phyloP scores from a whole-genome alignment of 495 filamentous ascomycete genomes.

The Xylaria castorea region DNA sequence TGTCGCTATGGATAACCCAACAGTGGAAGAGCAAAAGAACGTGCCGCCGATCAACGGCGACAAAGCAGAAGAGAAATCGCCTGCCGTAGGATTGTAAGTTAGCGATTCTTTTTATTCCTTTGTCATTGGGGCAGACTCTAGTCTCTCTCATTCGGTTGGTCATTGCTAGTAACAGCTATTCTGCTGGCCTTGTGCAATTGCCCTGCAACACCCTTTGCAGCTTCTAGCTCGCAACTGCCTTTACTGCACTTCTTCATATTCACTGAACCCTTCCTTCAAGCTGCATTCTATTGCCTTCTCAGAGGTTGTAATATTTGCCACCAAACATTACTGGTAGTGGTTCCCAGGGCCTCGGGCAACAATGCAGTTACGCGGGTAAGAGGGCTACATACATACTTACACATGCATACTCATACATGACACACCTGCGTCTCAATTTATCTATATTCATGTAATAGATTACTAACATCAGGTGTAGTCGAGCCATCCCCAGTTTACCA shows the following conservation, averaged over 20 bases:
- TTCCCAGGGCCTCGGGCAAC: neutral
- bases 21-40: slow-evolving; percentile 10
- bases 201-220: neutral
- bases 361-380: slow-evolving; percentile 15
- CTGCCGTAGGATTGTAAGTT: slow-evolving; percentile 24
- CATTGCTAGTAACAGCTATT: neutral
- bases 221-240: neutral
- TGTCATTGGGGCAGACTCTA: neutral
- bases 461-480: slow-evolving; percentile 16
- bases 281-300: neutral
- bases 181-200: neutral
- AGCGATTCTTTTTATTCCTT: slow-evolving; percentile 11
- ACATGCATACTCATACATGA: neutral
- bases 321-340: neutral
- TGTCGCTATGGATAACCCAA: slow-evolving; percentile 21
- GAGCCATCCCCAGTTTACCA: neutral
- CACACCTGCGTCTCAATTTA: neutral
- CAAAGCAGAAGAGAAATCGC: neutral
- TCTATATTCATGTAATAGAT: neutral
- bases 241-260: neutral
- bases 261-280: neutral
- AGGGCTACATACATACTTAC: neutral
- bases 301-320: neutral
- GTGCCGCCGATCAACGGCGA: slow-evolving; percentile 11
- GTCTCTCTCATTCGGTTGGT: neutral